These are phyloP conservation scores for Taphrina communis DNA, from an alignment of 1,139 yeast genomes.

Conservation along the genomic window DNA sequence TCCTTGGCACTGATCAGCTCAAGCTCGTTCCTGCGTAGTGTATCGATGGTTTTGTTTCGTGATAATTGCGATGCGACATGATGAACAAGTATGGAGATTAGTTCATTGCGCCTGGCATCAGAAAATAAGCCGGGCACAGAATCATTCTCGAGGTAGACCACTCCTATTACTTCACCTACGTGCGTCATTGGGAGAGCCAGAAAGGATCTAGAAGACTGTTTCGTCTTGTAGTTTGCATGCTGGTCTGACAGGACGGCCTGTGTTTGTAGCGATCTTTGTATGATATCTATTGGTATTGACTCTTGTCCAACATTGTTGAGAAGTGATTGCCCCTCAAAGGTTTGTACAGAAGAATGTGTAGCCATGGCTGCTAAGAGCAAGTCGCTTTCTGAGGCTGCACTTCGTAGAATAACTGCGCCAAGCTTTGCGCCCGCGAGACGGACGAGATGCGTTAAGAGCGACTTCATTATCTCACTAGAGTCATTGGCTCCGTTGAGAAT, in stretches of 20 bases:
- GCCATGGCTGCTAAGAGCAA: slow-evolving; percentile 1
- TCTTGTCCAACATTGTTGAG: neutral
- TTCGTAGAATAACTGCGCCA: slow-evolving; percentile 10
- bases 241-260: neutral
- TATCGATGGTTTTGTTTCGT: slow-evolving; percentile 4
- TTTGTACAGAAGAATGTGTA: neutral
- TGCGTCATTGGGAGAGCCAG: neutral
- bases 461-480: neutral
- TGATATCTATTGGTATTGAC: neutral
- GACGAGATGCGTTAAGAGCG: slow-evolving; percentile 14
- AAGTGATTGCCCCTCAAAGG: neutral
- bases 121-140: slow-evolving; percentile 4
- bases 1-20: slow-evolving; percentile 53
- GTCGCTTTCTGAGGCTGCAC: neutral
- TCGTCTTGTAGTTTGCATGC: neutral
- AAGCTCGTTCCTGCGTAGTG: slow-evolving; percentile 2
- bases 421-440: slow-evolving; percentile 20
- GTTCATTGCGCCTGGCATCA: slow-evolving; percentile 3
- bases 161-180: neutral
- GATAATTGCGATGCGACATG: slow-evolving; percentile 19
- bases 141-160: slow-evolving; percentile 17
- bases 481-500: slow-evolving; percentile 3
- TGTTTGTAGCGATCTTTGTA: neutral
- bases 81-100: neutral
- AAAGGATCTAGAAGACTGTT: neutral